These are phyloP conservation scores for Nannochloropsis oceanica DNA, from an alignment of 108 stramenopile genomes.

Conservation along the genomic window DNA sequence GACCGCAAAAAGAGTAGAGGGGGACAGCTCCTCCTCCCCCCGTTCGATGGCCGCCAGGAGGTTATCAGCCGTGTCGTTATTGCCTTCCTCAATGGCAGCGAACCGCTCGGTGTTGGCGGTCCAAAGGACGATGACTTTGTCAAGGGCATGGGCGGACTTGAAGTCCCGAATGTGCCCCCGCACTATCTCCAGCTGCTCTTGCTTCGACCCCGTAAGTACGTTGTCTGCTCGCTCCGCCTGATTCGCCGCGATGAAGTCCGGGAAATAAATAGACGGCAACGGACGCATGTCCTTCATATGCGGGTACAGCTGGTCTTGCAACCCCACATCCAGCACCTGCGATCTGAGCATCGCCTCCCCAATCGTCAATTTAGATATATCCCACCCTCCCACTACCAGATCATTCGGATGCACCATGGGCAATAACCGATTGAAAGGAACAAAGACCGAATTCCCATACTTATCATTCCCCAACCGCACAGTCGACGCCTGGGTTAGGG, in stretches of 20 bases:
- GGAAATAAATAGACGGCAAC: slow-evolving; percentile 75
- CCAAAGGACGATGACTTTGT: slow-evolving; percentile 90
- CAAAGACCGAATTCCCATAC: slow-evolving; percentile 63
- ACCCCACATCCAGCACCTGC: slow-evolving; percentile 67
- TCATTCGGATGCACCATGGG: slow-evolving; percentile 86
- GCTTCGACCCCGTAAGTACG: slow-evolving; percentile 70
- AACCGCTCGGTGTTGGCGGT: slow-evolving; percentile 98
- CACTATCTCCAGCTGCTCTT: slow-evolving; percentile 79
- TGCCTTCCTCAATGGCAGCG: slow-evolving; percentile 68
- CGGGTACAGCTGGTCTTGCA: slow-evolving; percentile 78
- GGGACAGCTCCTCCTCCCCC: slow-evolving; percentile 71
- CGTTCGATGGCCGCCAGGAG: slow-evolving; percentile 66
- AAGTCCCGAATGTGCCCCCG: slow-evolving; percentile 83
- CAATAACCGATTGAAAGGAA: slow-evolving; percentile 72
- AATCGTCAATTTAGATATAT: slow-evolving; percentile 72
- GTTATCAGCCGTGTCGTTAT: slow-evolving; percentile 75
- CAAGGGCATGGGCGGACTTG: slow-evolving; percentile 59
- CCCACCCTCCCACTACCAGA: slow-evolving; percentile 96
- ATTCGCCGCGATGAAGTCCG: slow-evolving; percentile 95
- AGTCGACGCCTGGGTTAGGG: slow-evolving; percentile 75
- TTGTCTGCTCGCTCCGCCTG: slow-evolving; percentile 89
- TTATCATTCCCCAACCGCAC: slow-evolving; percentile 70
- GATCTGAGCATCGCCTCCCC: slow-evolving; percentile 80
- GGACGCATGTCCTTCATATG: slow-evolving; percentile 76
- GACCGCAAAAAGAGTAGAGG: slow-evolving; percentile 86